Base-by-base conservation (phyloP, 768 basidiomycete genomes). In the Suillus americanus region DNA sequence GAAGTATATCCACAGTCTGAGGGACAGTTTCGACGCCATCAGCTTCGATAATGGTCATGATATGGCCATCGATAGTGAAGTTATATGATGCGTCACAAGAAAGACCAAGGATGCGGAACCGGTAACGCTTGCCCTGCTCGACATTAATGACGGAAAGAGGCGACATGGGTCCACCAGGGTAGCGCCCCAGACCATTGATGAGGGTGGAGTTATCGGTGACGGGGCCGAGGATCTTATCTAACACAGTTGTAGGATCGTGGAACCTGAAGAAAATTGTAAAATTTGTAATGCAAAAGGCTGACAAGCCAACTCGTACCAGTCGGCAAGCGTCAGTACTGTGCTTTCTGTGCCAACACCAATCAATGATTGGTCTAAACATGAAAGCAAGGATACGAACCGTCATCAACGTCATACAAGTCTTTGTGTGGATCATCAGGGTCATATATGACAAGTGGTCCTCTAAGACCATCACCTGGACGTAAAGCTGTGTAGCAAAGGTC, bases 171-270 rank as follows among this genome's bases (percentile, higher is more conserved):
- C 76, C 79, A 53, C 73, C 72, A 13, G 69, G 13, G 63, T 73
- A 76, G 28, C 83, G 80, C 20, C 83, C 83, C 4, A 75, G 56
- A 3, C 83, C 83, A 57, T 83, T 84, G 68, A 83, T 82, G 9
- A 80, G 71, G 20, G 80, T 81, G 6, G 79, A 67, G 51, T 81
- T 75, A 5, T 76, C 64, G 4, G 77, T 71, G 35, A 70, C 72
- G 16, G 76, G 28, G 8, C 3, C 62, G 30, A 33, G 1, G 23
- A 63, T 33, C 23, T 33, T 33, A 28, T 55, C 35, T 25, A 77
- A 23, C 28, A 62, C 1, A 20, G 43, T 13, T 2, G 75, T 62
- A n/a, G 67, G 68, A 10, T 63, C 14, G 65, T 77, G 75, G 66
- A 69, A 76, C 75, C 75, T 76, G 28, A 45, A 54, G 25, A 25